phyloP scores from a whole-genome alignment of 1,284 basidiomycete genomes.

The Naganishia sp. region DNA sequence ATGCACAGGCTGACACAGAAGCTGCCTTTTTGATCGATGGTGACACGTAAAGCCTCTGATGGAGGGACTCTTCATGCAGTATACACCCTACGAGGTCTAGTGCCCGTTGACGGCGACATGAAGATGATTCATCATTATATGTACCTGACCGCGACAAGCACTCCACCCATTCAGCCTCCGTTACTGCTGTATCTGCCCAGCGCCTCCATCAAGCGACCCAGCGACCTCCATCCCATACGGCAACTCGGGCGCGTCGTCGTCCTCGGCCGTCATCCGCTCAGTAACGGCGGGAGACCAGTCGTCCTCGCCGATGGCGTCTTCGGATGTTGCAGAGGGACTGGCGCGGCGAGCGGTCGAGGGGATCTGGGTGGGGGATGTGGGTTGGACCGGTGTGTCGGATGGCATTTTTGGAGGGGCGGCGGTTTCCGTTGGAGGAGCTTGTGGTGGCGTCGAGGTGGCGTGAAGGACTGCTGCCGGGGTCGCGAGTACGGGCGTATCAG shows the following conservation, averaged over 20 bases:
- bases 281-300: neutral
- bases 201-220: neutral
- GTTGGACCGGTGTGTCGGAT: neutral
- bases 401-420: neutral
- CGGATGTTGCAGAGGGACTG: constrained; percentile 12
- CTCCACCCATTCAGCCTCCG: neutral
- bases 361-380: neutral
- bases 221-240: constrained; percentile 17
- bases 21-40: no score
- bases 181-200: constrained; percentile 5
- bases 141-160: neutral
- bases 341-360: neutral
- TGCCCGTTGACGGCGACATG: neutral
- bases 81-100: no score
- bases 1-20: no score
- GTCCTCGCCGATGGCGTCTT: constrained; percentile 15
- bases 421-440: neutral
- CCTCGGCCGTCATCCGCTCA: neutral
- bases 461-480: neutral
- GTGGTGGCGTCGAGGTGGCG: neutral
- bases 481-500: neutral
- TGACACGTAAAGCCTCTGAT: no score
- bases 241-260: constrained; percentile 14
- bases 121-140: neutral
- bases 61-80: no score